Conservation (phyloP, 441 rosid species). For the Pelargonium australe region DNA sequence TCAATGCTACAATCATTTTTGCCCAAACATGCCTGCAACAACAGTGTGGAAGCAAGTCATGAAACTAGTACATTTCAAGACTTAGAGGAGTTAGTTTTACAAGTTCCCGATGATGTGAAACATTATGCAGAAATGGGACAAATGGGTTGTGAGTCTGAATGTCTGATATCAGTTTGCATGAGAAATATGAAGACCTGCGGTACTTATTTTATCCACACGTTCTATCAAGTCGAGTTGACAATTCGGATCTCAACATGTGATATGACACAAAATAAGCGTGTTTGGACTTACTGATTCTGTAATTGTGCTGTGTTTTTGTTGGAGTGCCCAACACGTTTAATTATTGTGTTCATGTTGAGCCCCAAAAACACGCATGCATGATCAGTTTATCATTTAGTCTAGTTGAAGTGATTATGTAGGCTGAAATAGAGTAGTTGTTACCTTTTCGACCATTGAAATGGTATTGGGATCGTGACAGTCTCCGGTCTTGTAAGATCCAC, state of each 20-base stretch:
- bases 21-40: conserved; percentile 43
- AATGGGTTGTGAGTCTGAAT: neutral
- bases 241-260: neutral
- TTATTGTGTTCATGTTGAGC: too few relatives aligned
- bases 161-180: too few relatives aligned
- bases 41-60: conserved; percentile 1
- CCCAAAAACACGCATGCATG: neutral
- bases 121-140: neutral
- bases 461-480: conserved; percentile 51
- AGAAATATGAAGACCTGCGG: neutral
- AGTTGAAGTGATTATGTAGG: neutral
- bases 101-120: too few relatives aligned
- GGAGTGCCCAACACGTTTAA: too few relatives aligned
- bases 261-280: neutral
- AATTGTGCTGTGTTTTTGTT: too few relatives aligned
- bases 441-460: conserved; percentile 40
- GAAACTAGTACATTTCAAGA: neutral
- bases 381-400: too few relatives aligned
- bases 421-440: conserved; percentile 8
- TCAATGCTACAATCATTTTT: conserved; percentile 36
- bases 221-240: neutral
- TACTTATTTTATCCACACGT: too few relatives aligned
- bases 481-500: conserved; percentile 44
- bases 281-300: too few relatives aligned
- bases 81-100: too few relatives aligned